phyloP scores from a whole-genome alignment of 192 early-diverging fungal genomes.

The Geranomyces variabilis region DNA sequence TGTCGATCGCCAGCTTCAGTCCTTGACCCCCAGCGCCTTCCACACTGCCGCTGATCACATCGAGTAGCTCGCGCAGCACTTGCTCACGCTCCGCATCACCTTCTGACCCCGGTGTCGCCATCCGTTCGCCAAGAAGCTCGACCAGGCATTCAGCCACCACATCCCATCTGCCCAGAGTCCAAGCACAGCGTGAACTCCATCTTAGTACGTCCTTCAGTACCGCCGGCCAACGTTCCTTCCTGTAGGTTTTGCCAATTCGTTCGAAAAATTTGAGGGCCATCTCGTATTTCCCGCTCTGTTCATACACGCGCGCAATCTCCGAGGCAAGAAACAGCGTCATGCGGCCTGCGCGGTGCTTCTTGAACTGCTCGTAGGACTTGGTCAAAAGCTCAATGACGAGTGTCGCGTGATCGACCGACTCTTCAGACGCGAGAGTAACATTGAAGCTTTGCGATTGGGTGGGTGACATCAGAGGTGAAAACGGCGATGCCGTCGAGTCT shows the following conservation, averaged over 20 bases:
- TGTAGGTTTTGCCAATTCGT: slow-evolving; percentile 83
- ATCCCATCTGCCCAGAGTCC: slow-evolving; percentile 62
- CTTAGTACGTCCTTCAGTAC: slow-evolving; percentile 71
- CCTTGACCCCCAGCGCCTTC: slow-evolving; percentile 23
- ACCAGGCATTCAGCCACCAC: slow-evolving; percentile 68
- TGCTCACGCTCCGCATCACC: slow-evolving; percentile 12
- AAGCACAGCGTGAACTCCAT: slow-evolving; percentile 72
- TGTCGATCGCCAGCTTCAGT: slow-evolving; percentile 42
- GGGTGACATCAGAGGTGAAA: slow-evolving; percentile 1
- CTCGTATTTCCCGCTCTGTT: slow-evolving; percentile 73
- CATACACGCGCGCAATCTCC: slow-evolving; percentile 86
- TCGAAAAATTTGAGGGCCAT: slow-evolving; percentile 91
- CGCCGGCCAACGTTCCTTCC: slow-evolving; percentile 79
- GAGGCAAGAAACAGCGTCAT: slow-evolving; percentile 84
- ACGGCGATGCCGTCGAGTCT: neutral
- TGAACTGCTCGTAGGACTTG: slow-evolving; percentile 90
- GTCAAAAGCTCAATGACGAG: slow-evolving; percentile 83
- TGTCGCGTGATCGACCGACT: slow-evolving; percentile 53
- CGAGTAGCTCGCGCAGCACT: slow-evolving; percentile 35
- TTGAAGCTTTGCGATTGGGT: neutral
- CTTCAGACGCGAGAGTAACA: slow-evolving; percentile 8
- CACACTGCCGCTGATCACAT: slow-evolving; percentile 33
- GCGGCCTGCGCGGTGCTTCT: slow-evolving; percentile 67
- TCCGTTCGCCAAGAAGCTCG: slow-evolving; percentile 65
- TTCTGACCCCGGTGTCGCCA: slow-evolving; percentile 17